Conservation (phyloP, 306 rosid genomes). For the Rosa rugosa region DNA sequence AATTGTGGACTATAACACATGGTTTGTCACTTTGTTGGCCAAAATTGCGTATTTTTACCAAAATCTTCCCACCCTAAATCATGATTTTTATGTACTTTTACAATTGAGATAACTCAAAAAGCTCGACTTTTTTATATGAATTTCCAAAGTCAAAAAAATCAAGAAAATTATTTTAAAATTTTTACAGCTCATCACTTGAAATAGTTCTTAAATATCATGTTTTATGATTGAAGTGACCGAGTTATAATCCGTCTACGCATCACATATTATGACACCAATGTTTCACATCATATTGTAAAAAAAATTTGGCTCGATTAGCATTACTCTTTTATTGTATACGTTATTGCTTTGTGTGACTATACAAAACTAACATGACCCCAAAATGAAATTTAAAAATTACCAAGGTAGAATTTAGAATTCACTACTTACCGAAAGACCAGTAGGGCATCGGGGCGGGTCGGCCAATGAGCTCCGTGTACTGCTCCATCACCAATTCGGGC, state of each 20-base stretch:
- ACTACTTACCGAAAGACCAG: conserved; percentile 83
- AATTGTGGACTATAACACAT: too few species aligned
- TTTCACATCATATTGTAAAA: not conserved
- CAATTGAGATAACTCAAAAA: too few species aligned
- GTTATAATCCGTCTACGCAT: not conserved
- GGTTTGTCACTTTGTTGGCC: too few species aligned
- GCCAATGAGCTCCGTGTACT: conserved; percentile 75
- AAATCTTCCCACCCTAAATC: too few species aligned
- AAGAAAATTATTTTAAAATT: too few species aligned
- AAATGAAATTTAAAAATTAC: not conserved
- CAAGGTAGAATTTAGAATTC: not conserved
- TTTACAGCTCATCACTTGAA: too few species aligned
- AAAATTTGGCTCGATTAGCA: not conserved
- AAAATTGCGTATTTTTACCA: too few species aligned
- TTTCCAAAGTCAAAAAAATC: too few species aligned
- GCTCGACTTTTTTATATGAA: too few species aligned
- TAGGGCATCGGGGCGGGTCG: conserved; percentile 83
- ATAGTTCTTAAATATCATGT: too few species aligned
- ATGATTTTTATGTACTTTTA: too few species aligned
- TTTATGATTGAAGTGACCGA: too few species aligned
- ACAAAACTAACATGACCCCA: not conserved
- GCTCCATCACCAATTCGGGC: conserved; percentile 67
- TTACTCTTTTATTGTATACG: not conserved
- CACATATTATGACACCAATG: not conserved
- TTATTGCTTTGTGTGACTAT: not conserved